Evolutionary conservation across 768 basidiomycete genomes (phyloP).

Genomic region (Tricholoma sp.): DNA sequence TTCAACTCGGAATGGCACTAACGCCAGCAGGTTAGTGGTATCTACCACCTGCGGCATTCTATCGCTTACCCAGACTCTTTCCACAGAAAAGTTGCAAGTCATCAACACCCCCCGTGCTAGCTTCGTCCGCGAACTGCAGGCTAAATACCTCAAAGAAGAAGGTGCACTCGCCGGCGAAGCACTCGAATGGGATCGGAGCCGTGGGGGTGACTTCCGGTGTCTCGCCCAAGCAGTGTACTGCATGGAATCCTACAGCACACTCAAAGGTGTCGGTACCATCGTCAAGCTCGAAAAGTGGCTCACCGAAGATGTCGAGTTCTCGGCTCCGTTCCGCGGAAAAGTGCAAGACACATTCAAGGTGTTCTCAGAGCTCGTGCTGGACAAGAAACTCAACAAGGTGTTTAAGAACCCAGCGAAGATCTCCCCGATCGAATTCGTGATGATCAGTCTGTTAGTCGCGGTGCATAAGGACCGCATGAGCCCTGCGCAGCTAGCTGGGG

Average conservation of each 20-base stretch:
- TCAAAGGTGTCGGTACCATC: conserved; percentile 26
- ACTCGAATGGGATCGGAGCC: conserved; percentile 43
- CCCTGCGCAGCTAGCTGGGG: conserved; percentile 35
- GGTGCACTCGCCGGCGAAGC: conserved; percentile 27
- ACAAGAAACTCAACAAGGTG: conserved; percentile 25
- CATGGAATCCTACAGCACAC: conserved; percentile 35
- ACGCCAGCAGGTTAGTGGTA: conserved; percentile 55
- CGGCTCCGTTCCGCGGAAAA: conserved; percentile 22
- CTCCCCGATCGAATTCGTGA: conserved; percentile 65
- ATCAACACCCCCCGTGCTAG: conserved; percentile 47
- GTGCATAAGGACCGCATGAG: conserved; percentile 37
- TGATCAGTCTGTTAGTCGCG: conserved; percentile 48
- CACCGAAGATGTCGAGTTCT: conserved; percentile 23
- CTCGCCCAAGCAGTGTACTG: conserved; percentile 48
- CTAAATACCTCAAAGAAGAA: conserved; percentile 35
- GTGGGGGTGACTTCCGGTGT: conserved; percentile 54
- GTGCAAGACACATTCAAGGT: conserved; percentile 41
- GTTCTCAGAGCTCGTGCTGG: conserved; percentile 40
- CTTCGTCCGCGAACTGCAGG: conserved; percentile 53
- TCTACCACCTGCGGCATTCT: background rate
- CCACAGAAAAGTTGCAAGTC: conserved; percentile 64
- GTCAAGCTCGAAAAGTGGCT: conserved; percentile 52
- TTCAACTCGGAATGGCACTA: conserved; percentile 71
- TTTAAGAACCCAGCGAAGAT: conserved; percentile 47
- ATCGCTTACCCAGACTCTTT: background rate